Conservation (phyloP, 176 grass and related monocot species). For the Echinochloa phyllopogon region DNA sequence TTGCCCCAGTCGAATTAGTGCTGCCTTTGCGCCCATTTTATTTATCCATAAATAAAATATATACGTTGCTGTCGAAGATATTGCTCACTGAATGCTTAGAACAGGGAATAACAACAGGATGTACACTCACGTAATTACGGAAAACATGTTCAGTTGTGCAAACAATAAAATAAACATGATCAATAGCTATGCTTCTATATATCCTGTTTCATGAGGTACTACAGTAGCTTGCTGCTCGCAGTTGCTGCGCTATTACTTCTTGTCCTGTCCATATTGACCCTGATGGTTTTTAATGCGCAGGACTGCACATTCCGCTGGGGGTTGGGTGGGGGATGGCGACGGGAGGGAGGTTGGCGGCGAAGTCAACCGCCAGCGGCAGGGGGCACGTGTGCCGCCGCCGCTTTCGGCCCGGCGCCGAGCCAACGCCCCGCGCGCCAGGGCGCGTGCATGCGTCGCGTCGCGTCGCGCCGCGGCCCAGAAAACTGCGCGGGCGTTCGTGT, state of each 20-base stretch:
- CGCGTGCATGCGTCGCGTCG: slow-evolving; percentile 19
- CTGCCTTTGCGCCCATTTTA: neutral
- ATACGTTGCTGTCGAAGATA: neutral
- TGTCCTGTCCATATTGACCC: slow-evolving; percentile 21
- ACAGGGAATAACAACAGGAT: neutral
- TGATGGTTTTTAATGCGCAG: neutral
- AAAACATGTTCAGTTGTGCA: neutral
- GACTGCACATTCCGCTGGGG: slow-evolving; percentile 18
- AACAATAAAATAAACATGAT: neutral
- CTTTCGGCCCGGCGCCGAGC: slow-evolving; percentile 52
- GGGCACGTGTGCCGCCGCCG: slow-evolving; percentile 43
- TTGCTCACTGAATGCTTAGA: neutral
- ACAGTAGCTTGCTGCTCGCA: neutral
- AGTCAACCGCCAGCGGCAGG: slow-evolving; percentile 46
- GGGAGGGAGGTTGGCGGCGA: slow-evolving; percentile 28
- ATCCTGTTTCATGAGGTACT: neutral
- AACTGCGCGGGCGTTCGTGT: too few species aligned
- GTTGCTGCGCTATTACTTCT: neutral
- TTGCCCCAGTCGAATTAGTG: neutral
- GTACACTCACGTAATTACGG: neutral
- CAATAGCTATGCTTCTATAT: neutral
- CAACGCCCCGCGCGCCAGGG: slow-evolving; percentile 30
- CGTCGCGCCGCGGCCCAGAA: too few species aligned
- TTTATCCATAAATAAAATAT: neutral
- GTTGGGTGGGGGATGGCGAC: slow-evolving; percentile 32